Evolutionary conservation across 768 basidiomycete genomes (phyloP), one percentile per base, ranked within the genome.

Genomic region (Boletus huronensis): DNA sequence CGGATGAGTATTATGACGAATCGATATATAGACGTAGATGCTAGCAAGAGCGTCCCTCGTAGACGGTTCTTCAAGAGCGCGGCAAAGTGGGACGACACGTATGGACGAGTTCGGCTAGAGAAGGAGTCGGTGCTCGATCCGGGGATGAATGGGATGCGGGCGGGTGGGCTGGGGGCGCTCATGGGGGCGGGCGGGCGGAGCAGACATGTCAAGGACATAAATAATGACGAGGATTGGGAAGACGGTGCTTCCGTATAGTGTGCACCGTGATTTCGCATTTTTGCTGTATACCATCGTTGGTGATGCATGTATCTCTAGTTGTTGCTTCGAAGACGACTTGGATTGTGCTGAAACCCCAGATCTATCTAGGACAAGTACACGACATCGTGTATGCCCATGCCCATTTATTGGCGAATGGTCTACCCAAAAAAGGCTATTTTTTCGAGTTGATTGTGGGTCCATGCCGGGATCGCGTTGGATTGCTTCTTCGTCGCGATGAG

Each of bases 1-100:
- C 80, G 83, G 52, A 88, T 90, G 84, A 88, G 85, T 59, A 75
- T 88, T 44, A 49, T 85, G 46, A 86, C 84, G 17, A 82, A 81
- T 54, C 77, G 81, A 51, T 83, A 80, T 57, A 73, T 79, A 53
- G 81, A 85, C 40, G 72, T 78, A 0, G 73, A 78, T 11, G 53
- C 56, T 16, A 64, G 72, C 51, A 70, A 64, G 46, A 62, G 39
- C 6, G 47, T 58, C 10, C 62, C 72, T 10, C 78, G 76, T 52
- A 67, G 86, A 48, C 74, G 79, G 48, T 87, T 88, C 68, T 88
- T 87, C 73, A 77, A 79, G 62, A 82, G 77, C 46, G 70, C 55
- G 2, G 68, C 69, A 21, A 70, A 67, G 35, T 70, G 76, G 77
- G 68, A 72, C 47, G 64, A 72, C 32, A 25, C 60, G 10, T 53